phyloP scores from a whole-genome alignment of 1,284 basidiomycete genomes.

The Boletus subluridellus region DNA sequence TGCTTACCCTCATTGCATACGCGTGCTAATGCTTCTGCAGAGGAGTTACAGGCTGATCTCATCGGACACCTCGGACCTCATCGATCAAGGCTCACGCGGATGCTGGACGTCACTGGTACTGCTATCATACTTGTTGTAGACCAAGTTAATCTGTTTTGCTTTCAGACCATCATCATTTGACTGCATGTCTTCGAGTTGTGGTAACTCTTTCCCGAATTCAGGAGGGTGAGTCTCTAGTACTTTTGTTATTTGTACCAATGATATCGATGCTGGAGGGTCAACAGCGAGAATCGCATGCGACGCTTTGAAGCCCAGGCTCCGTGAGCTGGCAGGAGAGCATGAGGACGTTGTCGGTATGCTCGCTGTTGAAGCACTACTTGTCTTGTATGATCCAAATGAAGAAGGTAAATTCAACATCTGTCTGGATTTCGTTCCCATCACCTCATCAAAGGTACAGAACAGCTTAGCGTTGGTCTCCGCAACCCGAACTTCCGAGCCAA shows the following conservation, averaged over 20 bases:
- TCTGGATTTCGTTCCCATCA: background rate
- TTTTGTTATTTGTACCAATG: no score
- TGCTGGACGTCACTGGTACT: conserved; percentile 1
- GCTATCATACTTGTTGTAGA: background rate
- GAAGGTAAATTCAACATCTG: background rate
- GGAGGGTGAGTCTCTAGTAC: no score
- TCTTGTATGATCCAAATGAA: conserved; percentile 4
- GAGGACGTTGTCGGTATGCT: conserved; percentile 4
- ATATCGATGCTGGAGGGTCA: no score
- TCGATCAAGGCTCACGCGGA: background rate
- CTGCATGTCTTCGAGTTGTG: background rate
- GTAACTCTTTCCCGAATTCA: no score
- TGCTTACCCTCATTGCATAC: background rate
- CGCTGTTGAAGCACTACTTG: conserved; percentile 19
- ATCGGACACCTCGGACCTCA: background rate
- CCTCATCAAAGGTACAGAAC: background rate
- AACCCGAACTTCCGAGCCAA: conserved; percentile 12
- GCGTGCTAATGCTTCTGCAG: background rate
- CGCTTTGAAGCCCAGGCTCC: background rate
- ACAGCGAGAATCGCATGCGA: background rate
- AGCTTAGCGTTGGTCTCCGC: background rate
- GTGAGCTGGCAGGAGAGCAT: background rate
- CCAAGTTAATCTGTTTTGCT: background rate
- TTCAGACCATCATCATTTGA: background rate
- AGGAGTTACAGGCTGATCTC: background rate